Evolutionary conservation across 805 yeast genomes (phyloP), one percentile per base, ranked within the genome.

Genomic region (Wickerhamia fluorescens): DNA sequence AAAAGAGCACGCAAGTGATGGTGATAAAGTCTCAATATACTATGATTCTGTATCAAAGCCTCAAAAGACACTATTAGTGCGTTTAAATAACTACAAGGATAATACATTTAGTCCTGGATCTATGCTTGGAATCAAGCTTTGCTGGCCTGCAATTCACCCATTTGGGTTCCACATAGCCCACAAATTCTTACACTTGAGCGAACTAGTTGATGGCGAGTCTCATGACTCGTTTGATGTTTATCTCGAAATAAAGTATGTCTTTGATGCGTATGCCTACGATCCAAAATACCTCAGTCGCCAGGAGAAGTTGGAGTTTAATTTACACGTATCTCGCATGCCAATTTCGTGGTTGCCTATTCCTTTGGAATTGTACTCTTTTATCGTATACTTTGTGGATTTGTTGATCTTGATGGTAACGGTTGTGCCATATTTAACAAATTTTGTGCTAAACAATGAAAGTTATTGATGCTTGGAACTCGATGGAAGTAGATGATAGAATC

Each of bases 141-240:
- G 64, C 27, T 58, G 64, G 64, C 62, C 65, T 3, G 59, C 64
- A 1, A 54, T 49, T 0, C 24, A 18, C 15, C 61, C 65, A 3
- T 49, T 38, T 24, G 40, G 40, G 12, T 52, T 58, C 22, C 25
- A 24, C 4, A 16, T 58, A 2, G 13, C 33, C 7, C 61, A 56
- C 29, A 22, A 29, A 17, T 58, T 51, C 30, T 9, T 48, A 3
- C 34, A 45, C 20, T 23, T 42, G 3, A 28, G 35, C 4, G 41
- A 43, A 7, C 11, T 33, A 9, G 25, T 27, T 1, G 16, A 13
- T n/a, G 28, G 13, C 11, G 23, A 15, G 2, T 26, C 20, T 5
- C 14, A 25, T 7, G 6, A 24, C 8, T 15, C 21, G 7, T 23
- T 39, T n/a, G 31, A 30, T 16, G 23, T 36, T 14, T 57, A 52